Evolutionary conservation across 1,284 basidiomycete species (phyloP).

Genomic region (Puccinia triticina): DNA sequence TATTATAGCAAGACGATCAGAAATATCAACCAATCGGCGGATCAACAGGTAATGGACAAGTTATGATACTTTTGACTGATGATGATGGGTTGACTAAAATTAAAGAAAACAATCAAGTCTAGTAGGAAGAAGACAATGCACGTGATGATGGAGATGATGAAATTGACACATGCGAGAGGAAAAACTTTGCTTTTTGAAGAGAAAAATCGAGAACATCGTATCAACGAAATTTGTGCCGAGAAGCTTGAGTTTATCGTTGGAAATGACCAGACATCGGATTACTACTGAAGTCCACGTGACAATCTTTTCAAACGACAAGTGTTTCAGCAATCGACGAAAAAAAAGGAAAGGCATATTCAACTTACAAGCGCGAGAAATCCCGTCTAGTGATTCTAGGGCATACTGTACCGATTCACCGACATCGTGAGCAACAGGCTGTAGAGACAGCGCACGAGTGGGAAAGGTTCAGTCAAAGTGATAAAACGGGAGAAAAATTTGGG

Average conservation of each 20-base stretch:
- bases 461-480: background rate
- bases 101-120: too few species aligned
- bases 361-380: slow-evolving; percentile 61
- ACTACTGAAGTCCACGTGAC: slow-evolving; percentile 46
- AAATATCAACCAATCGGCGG: too few species aligned
- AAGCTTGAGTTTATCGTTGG: slow-evolving; percentile 18
- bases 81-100: too few species aligned
- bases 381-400: slow-evolving; percentile 60
- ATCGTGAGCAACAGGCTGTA: slow-evolving; percentile 62
- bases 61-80: too few species aligned
- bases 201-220: background rate
- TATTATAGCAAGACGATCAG: too few species aligned
- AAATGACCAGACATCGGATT: slow-evolving; percentile 49
- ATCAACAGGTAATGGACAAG: too few species aligned
- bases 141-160: too few species aligned
- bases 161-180: background rate
- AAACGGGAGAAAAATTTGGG: background rate
- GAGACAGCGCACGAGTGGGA: background rate
- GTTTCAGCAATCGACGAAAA: background rate
- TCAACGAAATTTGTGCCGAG: background rate
- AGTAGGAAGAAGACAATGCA: too few species aligned
- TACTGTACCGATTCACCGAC: slow-evolving; percentile 61
- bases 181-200: background rate
- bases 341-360: background rate
- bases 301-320: slow-evolving; percentile 23